Base-by-base conservation (phyloP, 805 yeast genomes). In the Nakazawaea populi region DNA sequence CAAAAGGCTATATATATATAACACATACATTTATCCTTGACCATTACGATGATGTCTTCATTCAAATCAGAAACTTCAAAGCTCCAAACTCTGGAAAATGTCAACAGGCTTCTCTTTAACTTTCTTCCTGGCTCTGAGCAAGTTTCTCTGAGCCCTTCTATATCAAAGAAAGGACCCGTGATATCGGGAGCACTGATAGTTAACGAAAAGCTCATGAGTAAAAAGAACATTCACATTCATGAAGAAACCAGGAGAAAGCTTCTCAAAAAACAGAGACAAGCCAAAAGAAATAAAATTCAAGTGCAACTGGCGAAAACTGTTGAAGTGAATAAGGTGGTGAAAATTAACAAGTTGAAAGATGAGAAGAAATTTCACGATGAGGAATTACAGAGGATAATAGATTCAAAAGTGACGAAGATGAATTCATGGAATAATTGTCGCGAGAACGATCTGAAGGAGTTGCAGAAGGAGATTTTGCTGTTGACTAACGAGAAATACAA, bases 401-500 rank as follows among this genome's bases (percentile, higher is more conserved):
- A 65, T 27, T 66, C 58, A 45, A 76, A 77, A 53, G 61, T 73
- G 4, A 57, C 62, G 7, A 63, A 60, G 30, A 52, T 76, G 10
- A 67, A 67, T 52, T 70, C 75, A 14, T 75, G 79, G 76, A 74
- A 69, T 43, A 51, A 42, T 8, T 46, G 60, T 27, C 70, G 71
- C 28, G 64, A 65, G 32, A 68, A 66, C 6, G 82, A 77, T 37
- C 53, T 79, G 28, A 49, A 60, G 6, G 72, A 71, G 6, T 51
- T 77, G 11, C 79, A 79, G 52, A 55, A 62, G 2, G 70, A 70
- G 31, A 71, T 80, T 10, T 42, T 77, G n/a, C 57, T 57, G 6
- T 69, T 82, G 63, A 75, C 75, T 50, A 72, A 73, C 29, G 67
- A 60, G 49, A 73, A 73, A 24, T 69, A 74, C 38, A 70, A 58